Evolutionary conservation across 2,329 filamentous ascomycete species (phyloP).

Genomic region (Colletotrichum eremochloae): DNA sequence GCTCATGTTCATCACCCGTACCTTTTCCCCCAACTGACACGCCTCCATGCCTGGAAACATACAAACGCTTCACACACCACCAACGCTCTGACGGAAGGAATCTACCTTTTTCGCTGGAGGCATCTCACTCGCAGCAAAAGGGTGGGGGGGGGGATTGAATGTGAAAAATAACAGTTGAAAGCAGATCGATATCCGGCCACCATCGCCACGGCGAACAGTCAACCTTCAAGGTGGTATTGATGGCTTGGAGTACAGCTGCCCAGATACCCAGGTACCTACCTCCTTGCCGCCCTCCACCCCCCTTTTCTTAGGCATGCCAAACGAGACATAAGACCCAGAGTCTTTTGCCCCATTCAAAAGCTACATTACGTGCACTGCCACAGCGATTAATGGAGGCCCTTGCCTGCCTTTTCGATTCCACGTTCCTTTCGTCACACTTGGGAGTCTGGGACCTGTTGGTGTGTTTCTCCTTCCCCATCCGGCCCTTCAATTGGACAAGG

Average conservation of each 20-base stretch:
- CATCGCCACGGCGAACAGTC: conserved; percentile 7
- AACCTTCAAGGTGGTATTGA: not conserved
- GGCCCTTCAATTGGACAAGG: conserved; percentile 30
- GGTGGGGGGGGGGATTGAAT: not conserved
- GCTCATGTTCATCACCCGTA: conserved; percentile 14
- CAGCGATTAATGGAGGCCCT: conserved; percentile 37
- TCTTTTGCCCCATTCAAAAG: conserved; percentile 32
- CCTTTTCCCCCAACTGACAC: conserved; percentile 8
- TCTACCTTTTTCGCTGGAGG: not conserved
- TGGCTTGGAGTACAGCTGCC: not conserved
- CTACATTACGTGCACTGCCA: conserved; percentile 40
- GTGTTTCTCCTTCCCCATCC: not conserved
- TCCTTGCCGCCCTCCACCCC: conserved; percentile 24
- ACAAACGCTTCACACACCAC: conserved; percentile 8
- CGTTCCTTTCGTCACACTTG: conserved; percentile 1
- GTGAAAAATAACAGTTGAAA: not conserved
- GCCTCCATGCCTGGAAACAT: conserved; percentile 11
- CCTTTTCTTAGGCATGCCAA: conserved; percentile 31
- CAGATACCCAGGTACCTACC: not conserved
- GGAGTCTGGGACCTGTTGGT: not conserved
- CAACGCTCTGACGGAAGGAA: not conserved
- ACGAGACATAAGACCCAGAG: conserved; percentile 29
- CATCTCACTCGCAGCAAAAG: not conserved
- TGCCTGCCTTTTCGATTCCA: conserved; percentile 12
- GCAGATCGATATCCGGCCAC: not conserved